A percentile compares a stretch with the other conserved stretches of the same genome.
These are phyloP conservation scores for Discostella pseudostelligera DNA, from an alignment of 108 stramenopile species.

Conservation along the genomic window DNA sequence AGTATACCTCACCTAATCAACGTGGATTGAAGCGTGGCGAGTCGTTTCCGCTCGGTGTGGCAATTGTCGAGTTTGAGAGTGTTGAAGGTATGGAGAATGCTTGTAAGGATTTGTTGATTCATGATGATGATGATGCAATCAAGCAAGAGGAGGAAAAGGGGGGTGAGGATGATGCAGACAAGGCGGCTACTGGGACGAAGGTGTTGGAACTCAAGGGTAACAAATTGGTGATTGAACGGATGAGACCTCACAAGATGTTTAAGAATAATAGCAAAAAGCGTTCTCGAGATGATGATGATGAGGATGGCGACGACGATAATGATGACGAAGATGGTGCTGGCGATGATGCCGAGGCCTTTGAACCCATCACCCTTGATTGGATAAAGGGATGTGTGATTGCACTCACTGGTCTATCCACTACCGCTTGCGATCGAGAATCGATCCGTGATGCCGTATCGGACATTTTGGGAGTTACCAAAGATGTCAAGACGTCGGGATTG, in stretches of 20 bases:
- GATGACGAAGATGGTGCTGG: conserved; percentile 34
- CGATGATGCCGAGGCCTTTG: conserved; percentile 40
- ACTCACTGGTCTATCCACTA: conserved; percentile 60
- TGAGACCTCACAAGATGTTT: conserved; percentile 28
- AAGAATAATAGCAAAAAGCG: conserved; percentile 17
- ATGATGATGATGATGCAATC: not conserved
- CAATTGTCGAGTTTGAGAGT: conserved; percentile 83
- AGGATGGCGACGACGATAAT: conserved; percentile 10
- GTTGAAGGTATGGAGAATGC: conserved; percentile 81
- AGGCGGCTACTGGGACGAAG: conserved; percentile 18
- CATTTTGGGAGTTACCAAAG: conserved; percentile 52
- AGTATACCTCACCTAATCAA: conserved; percentile 15
- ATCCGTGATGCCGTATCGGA: conserved; percentile 62
- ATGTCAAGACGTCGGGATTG: conserved; percentile 70
- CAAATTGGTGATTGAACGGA: conserved; percentile 32
- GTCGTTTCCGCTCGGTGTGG: conserved; percentile 54
- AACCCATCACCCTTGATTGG: conserved; percentile 63
- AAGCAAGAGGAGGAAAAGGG: conserved; percentile 9
- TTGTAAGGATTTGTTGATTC: conserved; percentile 56
- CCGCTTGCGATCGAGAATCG: conserved; percentile 74
- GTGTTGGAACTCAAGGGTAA: conserved; percentile 45
- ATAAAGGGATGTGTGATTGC: conserved; percentile 80
- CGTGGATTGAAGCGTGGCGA: conserved; percentile 12
- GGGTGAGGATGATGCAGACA: not conserved
- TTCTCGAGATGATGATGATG: conserved; percentile 9